Base-by-base conservation (phyloP, 208 protist species). In the Lotmaria passim region DNA sequence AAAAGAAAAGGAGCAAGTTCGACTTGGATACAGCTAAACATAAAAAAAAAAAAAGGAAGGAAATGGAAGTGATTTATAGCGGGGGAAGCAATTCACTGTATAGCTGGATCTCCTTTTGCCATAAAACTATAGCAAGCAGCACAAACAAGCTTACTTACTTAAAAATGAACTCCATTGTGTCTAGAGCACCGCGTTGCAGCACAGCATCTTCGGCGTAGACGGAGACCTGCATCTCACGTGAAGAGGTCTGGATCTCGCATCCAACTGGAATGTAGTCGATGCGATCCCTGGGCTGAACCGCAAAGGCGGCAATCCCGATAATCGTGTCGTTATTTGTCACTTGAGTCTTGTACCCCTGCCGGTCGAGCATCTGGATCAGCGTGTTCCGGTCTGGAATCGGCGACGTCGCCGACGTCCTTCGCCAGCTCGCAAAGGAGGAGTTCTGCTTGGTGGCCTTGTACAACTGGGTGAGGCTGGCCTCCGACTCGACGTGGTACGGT, bases 251-350 rank as follows among this genome's bases (percentile, higher is more conserved):
- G 26, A 91, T 56, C 60, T 93, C 69, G 61, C 86, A 90, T 41
- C 80, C 67, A 5, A 91, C 66, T 0, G 85, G 85, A n/a, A 65
- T 61, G 69, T 87, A 94, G 17, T 80, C 78, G 5, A 86, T 59
- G 21, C 72, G 75, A n/a, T 85, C 86, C 58, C 85, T 81, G 17
- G 78, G 75, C 67, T 91, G 83, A 7, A 83, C 75, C 11, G 89
- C 82, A 58, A 87, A 86, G 8, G 89, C 89, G 24, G 84, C 89
- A 48, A 92, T 69, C 38, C 74, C 89, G 36, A 82, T 64, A 41
- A 82, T 57, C 2, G 58, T 51, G 17, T 70, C 77, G 66, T 48
- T 28, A 10, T 55, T 34, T 12, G 69, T 75, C 14, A 46, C 31
- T 30, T 50, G 53, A 38, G 38, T 19, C 17, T 62, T 51, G 33